Conservation (phyloP, 2,329 filamentous ascomycete genomes). For the Exophiala bonariae region DNA sequence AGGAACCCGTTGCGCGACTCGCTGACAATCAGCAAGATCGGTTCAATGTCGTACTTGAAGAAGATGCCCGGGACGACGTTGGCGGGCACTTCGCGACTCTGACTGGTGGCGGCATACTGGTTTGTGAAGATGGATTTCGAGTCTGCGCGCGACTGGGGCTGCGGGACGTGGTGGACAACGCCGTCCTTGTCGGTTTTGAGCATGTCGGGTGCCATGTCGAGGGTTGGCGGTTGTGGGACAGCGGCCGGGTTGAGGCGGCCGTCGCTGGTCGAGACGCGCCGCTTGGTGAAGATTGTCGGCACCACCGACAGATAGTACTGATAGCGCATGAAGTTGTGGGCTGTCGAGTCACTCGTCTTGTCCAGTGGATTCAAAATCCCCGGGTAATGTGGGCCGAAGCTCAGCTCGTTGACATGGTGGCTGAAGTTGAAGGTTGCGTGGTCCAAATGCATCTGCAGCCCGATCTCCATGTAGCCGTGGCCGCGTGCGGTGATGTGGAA, state of each 20-base stretch:
- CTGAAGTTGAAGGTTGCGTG: conserved; percentile 96
- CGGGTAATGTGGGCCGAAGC: conserved; percentile 95
- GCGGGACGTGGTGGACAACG: conserved; percentile 20
- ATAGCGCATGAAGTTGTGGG: conserved; percentile 84
- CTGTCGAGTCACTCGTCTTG: conserved; percentile 77
- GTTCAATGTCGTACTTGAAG: conserved; percentile 99
- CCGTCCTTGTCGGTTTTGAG: conserved; percentile 33
- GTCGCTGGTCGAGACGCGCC: conserved; percentile 27
- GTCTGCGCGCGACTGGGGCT: conserved; percentile 27
- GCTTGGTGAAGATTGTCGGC: conserved; percentile 84
- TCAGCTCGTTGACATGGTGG: conserved; percentile 92
- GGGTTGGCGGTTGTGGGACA: conserved; percentile 35
- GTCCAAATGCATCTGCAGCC: conserved; percentile 67
- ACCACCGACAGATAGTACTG: conserved; percentile 97
- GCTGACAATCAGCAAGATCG: conserved; percentile 80
- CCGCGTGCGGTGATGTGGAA: conserved; percentile 96
- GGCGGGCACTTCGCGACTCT: conserved; percentile 70
- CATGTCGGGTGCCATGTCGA: conserved; percentile 34
- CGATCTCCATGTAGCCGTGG: conserved; percentile 86
- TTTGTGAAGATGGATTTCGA: conserved; percentile 79
- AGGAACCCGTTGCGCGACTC: conserved; percentile 77
- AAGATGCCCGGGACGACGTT: conserved; percentile 83
- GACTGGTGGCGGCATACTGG: conserved; percentile 95
- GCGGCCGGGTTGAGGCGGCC: conserved; percentile 43
- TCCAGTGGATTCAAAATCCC: conserved; percentile 92